Evolutionary conservation across 768 basidiomycete species (phyloP), one percentile per base, ranked within the genome.

Genomic region (Termitomyces sp.): DNA sequence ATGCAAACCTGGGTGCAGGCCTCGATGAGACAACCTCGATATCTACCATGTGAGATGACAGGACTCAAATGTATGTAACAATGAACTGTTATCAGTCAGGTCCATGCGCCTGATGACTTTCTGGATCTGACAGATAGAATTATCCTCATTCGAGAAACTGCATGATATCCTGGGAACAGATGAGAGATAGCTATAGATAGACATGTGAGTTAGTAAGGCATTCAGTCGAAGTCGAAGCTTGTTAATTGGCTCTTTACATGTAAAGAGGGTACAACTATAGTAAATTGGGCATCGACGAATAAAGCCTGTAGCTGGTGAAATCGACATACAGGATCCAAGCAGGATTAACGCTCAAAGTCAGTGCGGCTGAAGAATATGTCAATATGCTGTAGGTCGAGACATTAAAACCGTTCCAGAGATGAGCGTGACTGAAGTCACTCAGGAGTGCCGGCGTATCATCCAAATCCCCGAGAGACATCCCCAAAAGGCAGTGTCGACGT

Each of bases 401-500:
- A 27, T 27, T 27, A 27, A 27, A 27, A 27, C 27, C 27, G 27
- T 27, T 27, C 4, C 27, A 27, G 27, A n/a, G n/a, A n/a, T n/a
- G n/a, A n/a, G n/a, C n/a, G n/a, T n/a, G n/a, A n/a, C n/a, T n/a
- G 27, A 4, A 27, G 27, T 27, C 27, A 27, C 27, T 27, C 27
- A 27, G 27, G 27, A 27, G 27, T 27, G 27, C 27, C 27, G 27
- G 27, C 27, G 27, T 27, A 27, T 27, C 9, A n/a, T 33, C 30
- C 4, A 30, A 41, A 49, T 31, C 55, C 54, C 56, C 58, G 42
- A 36, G n/a, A 44, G 7, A 51, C 51, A 44, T 33, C 64, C 50
- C 33, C 54, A 58, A 55, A 49, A 58, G 62, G 59, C 61, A 59
- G 18, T 58, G 36, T 27, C 41, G n/a, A 50, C 45, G 50, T 58